Base-by-base conservation (phyloP, 208 protist genomes). In the Novymonas esmeraldas region DNA sequence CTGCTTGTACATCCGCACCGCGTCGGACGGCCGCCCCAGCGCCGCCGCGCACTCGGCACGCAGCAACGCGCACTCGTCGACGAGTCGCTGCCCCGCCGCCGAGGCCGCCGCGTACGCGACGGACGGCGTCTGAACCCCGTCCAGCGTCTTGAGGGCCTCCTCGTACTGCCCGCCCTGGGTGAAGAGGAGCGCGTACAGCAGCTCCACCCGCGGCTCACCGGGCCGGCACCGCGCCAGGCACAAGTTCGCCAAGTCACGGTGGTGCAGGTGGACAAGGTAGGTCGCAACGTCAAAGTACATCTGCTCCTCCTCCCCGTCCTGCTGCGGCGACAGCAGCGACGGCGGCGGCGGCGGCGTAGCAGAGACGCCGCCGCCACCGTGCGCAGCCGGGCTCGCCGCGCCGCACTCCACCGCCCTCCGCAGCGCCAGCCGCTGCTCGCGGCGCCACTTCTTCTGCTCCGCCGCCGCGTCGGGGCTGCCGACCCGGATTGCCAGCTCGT, bases 141-240 rank as follows among this genome's bases (percentile, higher is more conserved):
- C 72, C 29, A 95, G 51, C 31, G 75, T 50, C 26, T 75, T 59
- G 6, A 88, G 68, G 14, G 87, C 88, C 42, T 94, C 70, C 7
- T 73, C 73, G 71, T 93, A 81, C 70, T 94, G 81, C 36, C 81
- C 84, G 38, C 81, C 81, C 59, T 95, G 82, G 6, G 77, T 44
- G 58, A 95, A 95, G 26, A 97, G 71, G 16, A 64, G 64, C 3
- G 90, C 93, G 59, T 94, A 93, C n/a, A 96, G 71, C 9, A 82
- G 52, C 63, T 90, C 84, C 33, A 89, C 84, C 33, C 3, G 44
- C 7, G 59, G 54, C 55, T 65, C 62, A 0, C 74, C 81, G 24
- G 60, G 52, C 16, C 60, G 70, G 73, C 86, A 90, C 24, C 79
- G 82, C 6, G 78, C 75, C 33, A 97, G 75, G 55, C 76, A 87